phyloP scores from a whole-genome alignment of 2,329 filamentous ascomycete genomes.

The Pseudogymnoascus sp. region DNA sequence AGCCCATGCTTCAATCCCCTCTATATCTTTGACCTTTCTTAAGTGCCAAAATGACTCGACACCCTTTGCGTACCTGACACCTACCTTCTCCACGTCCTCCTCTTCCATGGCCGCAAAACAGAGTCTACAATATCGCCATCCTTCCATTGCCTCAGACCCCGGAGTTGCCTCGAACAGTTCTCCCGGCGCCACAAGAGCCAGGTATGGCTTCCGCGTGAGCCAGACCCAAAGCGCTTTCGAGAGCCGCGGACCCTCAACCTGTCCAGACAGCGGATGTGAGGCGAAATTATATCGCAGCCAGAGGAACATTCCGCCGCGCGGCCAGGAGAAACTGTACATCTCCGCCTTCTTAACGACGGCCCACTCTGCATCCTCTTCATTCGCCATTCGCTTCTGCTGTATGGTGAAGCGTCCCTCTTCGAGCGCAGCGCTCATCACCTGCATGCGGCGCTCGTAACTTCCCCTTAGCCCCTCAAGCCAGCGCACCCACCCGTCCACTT shows the following conservation, averaged over 20 bases:
- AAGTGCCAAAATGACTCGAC: slow-evolving; percentile 70
- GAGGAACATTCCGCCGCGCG: slow-evolving; percentile 84
- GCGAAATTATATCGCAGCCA: slow-evolving; percentile 71
- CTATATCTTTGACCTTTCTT: slow-evolving; percentile 56
- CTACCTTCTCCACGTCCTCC: slow-evolving; percentile 55
- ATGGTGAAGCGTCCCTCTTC: slow-evolving; percentile 60
- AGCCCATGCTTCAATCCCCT: slow-evolving; percentile 35
- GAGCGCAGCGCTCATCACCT: slow-evolving; percentile 64
- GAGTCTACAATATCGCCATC: slow-evolving; percentile 66
- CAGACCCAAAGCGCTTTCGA: slow-evolving; percentile 61
- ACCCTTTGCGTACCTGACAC: slow-evolving; percentile 57
- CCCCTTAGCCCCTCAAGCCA: slow-evolving; percentile 82
- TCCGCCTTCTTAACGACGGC: slow-evolving; percentile 65
- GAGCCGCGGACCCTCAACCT: slow-evolving; percentile 48
- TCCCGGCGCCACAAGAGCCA: slow-evolving; percentile 65
- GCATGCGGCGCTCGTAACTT: slow-evolving; percentile 79
- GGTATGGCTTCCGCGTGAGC: slow-evolving; percentile 59
- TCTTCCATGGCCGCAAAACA: slow-evolving; percentile 82
- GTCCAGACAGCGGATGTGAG: slow-evolving; percentile 55
- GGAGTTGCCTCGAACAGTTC: slow-evolving; percentile 62
- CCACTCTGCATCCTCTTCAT: slow-evolving; percentile 59
- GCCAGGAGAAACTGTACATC: slow-evolving; percentile 70
- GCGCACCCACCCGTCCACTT: slow-evolving; percentile 76
- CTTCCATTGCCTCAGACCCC: slow-evolving; percentile 47
- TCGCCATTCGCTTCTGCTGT: slow-evolving; percentile 45